Percentiles rank a stretch among this genome's conserved stretches.
These are phyloP conservation scores for Aeminium ludgeri DNA, from an alignment of 495 filamentous ascomycete species.

Conservation along the genomic window DNA sequence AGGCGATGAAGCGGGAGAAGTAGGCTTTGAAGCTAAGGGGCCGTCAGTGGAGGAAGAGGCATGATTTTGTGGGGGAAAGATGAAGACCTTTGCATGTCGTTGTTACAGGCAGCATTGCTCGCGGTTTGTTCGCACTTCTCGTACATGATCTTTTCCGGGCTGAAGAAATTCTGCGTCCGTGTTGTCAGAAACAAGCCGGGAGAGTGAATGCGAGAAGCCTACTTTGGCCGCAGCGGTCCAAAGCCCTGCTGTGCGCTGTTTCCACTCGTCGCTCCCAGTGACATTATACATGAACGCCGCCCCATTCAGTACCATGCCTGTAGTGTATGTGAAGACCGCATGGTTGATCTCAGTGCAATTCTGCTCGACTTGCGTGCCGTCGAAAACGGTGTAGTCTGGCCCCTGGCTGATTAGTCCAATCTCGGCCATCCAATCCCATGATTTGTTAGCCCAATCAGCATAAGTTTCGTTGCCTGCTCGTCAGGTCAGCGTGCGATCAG, in stretches of 20 bases:
- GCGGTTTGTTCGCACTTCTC: slow-evolving; percentile 41
- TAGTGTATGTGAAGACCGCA: slow-evolving; percentile 14
- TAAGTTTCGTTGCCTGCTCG: slow-evolving; percentile 49
- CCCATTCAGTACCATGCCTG: slow-evolving; percentile 10
- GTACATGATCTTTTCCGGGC: slow-evolving; percentile 36
- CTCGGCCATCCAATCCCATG: slow-evolving; percentile 49
- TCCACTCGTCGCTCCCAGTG: slow-evolving; percentile 40
- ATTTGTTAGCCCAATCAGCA: slow-evolving; percentile 52
- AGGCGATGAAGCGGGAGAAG: slow-evolving; percentile 51
- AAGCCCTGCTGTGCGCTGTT: slow-evolving; percentile 29
- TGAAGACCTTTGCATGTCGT: slow-evolving; percentile 32
- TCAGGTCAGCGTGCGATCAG: not conserved
- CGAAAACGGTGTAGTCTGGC: slow-evolving; percentile 51
- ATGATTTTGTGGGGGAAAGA: not conserved
- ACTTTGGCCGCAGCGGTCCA: not conserved
- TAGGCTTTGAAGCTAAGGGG: slow-evolving; percentile 53
- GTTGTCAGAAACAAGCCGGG: not conserved
- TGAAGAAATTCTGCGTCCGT: slow-evolving; percentile 36
- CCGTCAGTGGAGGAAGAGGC: not conserved
- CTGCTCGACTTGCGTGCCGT: slow-evolving; percentile 40
- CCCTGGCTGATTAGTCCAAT: slow-evolving; percentile 42
- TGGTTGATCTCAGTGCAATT: slow-evolving; percentile 35
- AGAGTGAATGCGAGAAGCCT: not conserved
- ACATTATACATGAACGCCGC: slow-evolving; percentile 26
- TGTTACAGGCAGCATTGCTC: slow-evolving; percentile 43